phyloP scores from a whole-genome alignment of 805 yeast species.

The Ogataea ganodermae region DNA sequence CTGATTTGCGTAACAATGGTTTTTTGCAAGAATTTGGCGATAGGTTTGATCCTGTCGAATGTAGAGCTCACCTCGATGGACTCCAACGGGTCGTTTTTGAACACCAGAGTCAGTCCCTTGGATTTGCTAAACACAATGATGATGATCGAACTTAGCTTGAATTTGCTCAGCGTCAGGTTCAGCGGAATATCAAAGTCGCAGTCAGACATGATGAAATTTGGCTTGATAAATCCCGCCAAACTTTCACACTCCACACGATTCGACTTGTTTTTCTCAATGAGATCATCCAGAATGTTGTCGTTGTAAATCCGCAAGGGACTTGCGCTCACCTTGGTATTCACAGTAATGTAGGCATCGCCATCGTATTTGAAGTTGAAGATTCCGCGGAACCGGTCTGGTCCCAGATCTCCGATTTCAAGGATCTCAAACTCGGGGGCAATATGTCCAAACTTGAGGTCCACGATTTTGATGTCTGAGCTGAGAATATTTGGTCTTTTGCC shows the following conservation, averaged over 20 bases:
- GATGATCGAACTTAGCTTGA: slow-evolving; percentile 76
- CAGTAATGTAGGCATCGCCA: slow-evolving; percentile 75
- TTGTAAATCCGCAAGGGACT: slow-evolving; percentile 73
- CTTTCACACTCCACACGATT: slow-evolving; percentile 32
- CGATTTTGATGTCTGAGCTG: slow-evolving; percentile 66
- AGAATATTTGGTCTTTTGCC: slow-evolving; percentile 71
- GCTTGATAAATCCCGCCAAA: slow-evolving; percentile 55
- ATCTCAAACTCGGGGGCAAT: slow-evolving; percentile 76
- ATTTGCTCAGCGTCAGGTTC: slow-evolving; percentile 70
- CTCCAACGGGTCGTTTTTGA: slow-evolving; percentile 86
- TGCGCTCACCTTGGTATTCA: slow-evolving; percentile 81
- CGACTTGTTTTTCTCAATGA: slow-evolving; percentile 35
- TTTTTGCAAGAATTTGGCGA: slow-evolving; percentile 78
- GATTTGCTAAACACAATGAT: slow-evolving; percentile 79
- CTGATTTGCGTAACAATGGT: slow-evolving; percentile 83
- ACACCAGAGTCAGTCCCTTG: slow-evolving; percentile 83
- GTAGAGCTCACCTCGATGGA: slow-evolving; percentile 80
- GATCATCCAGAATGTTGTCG: slow-evolving; percentile 32
- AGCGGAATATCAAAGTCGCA: slow-evolving; percentile 77
- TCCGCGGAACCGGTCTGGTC: slow-evolving; percentile 73
- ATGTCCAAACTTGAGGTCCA: slow-evolving; percentile 72
- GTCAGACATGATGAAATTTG: slow-evolving; percentile 63
- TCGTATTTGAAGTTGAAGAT: slow-evolving; percentile 74
- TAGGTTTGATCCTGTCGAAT: slow-evolving; percentile 81
- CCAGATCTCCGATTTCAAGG: slow-evolving; percentile 80